phyloP scores from a whole-genome alignment of 257 asterid species.

The Mentha longifolia region DNA sequence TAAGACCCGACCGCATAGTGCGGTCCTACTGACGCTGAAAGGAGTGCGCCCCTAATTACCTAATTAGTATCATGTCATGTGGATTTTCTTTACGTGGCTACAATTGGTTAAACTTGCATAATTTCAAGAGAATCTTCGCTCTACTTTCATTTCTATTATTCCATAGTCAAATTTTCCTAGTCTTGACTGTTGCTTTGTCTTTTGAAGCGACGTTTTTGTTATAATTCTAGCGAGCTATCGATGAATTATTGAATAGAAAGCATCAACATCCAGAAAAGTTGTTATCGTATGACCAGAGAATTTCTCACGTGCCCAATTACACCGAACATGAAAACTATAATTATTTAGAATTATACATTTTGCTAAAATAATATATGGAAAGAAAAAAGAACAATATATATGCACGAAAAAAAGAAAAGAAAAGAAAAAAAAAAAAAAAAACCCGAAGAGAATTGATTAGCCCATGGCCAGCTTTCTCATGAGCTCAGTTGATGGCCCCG shows the following conservation, averaged over 20 bases:
- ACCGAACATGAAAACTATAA: no score
- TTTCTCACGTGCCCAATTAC: no score
- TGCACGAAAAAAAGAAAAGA: neutral
- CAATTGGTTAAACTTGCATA: neutral
- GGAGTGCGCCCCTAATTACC: no score
- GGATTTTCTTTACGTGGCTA: neutral
- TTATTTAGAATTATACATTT: no score
- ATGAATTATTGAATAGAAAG: neutral
- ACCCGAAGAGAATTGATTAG: neutral
- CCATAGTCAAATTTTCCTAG: neutral
- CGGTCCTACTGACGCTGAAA: no score
- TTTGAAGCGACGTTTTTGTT: constrained; percentile 1
- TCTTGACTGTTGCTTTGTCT: neutral
- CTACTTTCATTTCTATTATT: neutral
- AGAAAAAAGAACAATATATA: no score
- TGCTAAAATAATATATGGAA: no score
- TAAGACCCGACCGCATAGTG: no score
- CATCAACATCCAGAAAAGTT: no score
- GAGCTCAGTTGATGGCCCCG: constrained; percentile 93
- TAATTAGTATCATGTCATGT: no score
- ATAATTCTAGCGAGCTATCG: neutral
- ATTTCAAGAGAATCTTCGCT: constrained; percentile 2
- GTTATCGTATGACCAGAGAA: no score
- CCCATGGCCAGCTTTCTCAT: constrained; percentile 80
- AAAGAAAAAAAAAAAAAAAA: no score